Evolutionary conservation across 2,329 filamentous ascomycete genomes (phyloP).

Genomic region (Stachybotrys echinatus): DNA sequence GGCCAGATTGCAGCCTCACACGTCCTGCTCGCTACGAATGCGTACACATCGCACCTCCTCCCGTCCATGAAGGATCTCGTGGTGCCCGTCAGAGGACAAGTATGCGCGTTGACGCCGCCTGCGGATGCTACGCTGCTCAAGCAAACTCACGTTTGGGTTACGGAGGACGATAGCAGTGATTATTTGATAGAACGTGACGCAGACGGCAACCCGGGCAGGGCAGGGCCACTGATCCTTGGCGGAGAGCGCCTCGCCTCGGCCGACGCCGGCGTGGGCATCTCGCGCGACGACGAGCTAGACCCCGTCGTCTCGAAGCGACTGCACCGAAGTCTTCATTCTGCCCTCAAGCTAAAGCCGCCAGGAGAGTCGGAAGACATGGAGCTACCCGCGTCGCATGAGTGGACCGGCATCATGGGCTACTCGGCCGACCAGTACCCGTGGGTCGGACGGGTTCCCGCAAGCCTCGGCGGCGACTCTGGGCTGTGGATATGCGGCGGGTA

Average conservation of each 20-base stretch:
- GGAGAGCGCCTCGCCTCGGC: conserved; percentile 58
- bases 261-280: conserved; percentile 43
- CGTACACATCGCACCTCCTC: conserved; percentile 71
- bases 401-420: conserved; percentile 80
- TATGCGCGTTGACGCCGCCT: conserved; percentile 61
- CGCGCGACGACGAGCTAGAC: conserved; percentile 55
- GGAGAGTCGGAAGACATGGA: conserved; percentile 30
- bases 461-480: conserved; percentile 40
- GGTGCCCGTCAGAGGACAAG: conserved; percentile 71
- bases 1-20: conserved; percentile 58
- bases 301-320: conserved; percentile 51
- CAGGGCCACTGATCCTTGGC: conserved; percentile 55
- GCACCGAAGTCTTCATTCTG: conserved; percentile 33
- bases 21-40: conserved; percentile 78
- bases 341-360: conserved; percentile 34
- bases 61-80: conserved; percentile 66
- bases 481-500: conserved; percentile 63
- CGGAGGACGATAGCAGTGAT: conserved; percentile 50
- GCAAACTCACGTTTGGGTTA: conserved; percentile 61
- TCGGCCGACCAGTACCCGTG: conserved; percentile 63
- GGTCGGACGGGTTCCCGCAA: conserved; percentile 61
- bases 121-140: conserved; percentile 31
- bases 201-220: conserved; percentile 29
- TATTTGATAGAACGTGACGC: conserved; percentile 69
- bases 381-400: conserved; percentile 54